Conservation (phyloP, 1,139 yeast species). For the Sugiyamaella japonica region DNA sequence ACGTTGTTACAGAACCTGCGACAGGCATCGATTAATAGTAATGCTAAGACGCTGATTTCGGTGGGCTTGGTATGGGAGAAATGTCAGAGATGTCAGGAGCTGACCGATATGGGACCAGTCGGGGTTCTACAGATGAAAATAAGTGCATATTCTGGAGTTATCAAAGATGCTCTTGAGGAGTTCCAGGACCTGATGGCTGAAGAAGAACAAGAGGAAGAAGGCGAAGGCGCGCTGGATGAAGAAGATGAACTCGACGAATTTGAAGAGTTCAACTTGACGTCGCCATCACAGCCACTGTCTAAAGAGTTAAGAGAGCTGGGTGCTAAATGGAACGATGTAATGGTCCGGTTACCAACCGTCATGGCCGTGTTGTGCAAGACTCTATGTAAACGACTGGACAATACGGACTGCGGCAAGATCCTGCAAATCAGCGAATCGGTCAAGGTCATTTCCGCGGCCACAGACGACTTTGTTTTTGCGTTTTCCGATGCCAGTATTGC, state of each 20-base stretch:
- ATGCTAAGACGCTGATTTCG: constrained; percentile 15
- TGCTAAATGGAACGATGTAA: constrained; percentile 5
- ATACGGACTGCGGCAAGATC: constrained; percentile 10
- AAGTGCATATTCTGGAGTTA: constrained; percentile 6
- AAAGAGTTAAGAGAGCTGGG: constrained; percentile 3
- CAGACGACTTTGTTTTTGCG: constrained; percentile 13
- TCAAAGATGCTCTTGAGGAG: constrained; percentile 16
- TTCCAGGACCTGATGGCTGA: constrained; percentile 12
- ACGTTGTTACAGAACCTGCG: constrained; percentile 13
- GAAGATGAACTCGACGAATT: constrained; percentile 10
- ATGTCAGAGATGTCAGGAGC: constrained; percentile 10
- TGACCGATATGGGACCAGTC: constrained; percentile 11
- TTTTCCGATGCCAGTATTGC: constrained; percentile 8
- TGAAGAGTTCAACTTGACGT: constrained; percentile 6
- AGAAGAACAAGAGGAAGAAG: constrained; percentile 12
- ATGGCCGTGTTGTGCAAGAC: constrained; percentile 4
- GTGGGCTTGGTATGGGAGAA: constrained; percentile 18
- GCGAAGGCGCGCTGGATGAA: neutral
- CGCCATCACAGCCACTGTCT: constrained; percentile 1
- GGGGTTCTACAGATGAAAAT: constrained; percentile 13
- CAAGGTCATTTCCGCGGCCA: constrained; percentile 6
- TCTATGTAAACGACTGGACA: constrained; percentile 6
- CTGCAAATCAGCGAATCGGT: neutral
- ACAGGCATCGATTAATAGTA: constrained; percentile 14
- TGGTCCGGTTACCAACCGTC: constrained; percentile 4